Percentiles rank a stretch among this genome's conserved stretches.
Evolutionary conservation across 2,329 filamentous ascomycete genomes (phyloP).

Genomic region (Cordyceps farinosa): DNA sequence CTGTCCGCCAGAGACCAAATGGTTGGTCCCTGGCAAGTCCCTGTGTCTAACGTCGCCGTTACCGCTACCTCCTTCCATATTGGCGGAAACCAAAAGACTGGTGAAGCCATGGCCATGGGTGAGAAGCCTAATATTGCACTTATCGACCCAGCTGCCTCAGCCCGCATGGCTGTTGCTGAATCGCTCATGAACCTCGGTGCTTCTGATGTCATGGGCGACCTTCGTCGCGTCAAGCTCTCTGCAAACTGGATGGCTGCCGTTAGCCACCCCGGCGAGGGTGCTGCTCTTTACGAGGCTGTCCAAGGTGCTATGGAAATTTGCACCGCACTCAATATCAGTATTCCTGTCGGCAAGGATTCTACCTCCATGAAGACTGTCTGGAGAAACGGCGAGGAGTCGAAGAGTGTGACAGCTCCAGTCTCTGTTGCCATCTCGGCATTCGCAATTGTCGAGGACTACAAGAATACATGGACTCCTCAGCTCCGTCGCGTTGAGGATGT

Average conservation of each 20-base stretch:
- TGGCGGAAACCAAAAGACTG: conserved; percentile 64
- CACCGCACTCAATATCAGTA: conserved; percentile 82
- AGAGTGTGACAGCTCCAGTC: conserved; percentile 88
- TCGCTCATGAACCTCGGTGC: conserved; percentile 90
- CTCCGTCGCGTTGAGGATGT: conserved; percentile 80
- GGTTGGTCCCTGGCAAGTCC: conserved; percentile 94
- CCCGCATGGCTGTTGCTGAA: conserved; percentile 94
- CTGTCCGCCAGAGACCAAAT: conserved; percentile 88
- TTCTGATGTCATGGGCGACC: conserved; percentile 63
- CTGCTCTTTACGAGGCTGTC: conserved; percentile 88
- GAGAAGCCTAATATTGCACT: conserved; percentile 86
- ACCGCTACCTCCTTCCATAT: conserved; percentile 76
- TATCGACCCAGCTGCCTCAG: conserved; percentile 84
- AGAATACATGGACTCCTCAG: conserved; percentile 90
- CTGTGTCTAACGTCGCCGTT: conserved; percentile 90
- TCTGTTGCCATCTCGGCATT: conserved; percentile 91
- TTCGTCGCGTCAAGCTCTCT: conserved; percentile 79
- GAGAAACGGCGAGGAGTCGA: conserved; percentile 67
- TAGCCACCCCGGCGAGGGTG: conserved; percentile 86
- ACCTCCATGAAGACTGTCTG: conserved; percentile 99
- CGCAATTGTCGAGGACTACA: conserved; percentile 74
- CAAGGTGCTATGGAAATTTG: conserved; percentile 90
- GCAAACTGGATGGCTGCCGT: conserved; percentile 99
- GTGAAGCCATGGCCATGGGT: conserved; percentile 97
- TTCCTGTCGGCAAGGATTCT: conserved; percentile 96